Percentiles rank a stretch among this genome's conserved stretches.
These are phyloP conservation scores for Sphenostylis stenocarpa DNA, from an alignment of 306 rosid genomes.

Conservation along the genomic window DNA sequence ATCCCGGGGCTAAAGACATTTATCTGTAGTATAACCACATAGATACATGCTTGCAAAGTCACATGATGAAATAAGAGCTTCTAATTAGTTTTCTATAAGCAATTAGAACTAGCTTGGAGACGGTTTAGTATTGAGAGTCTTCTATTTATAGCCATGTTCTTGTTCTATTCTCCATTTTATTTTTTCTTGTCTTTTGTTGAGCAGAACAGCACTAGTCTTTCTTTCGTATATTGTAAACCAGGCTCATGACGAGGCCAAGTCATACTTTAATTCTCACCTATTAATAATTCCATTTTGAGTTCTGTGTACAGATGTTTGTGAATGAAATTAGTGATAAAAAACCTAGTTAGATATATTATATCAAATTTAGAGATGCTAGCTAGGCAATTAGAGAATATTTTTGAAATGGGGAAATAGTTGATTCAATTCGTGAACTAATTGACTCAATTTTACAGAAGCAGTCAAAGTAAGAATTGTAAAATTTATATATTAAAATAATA, in stretches of 20 bases:
- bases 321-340: not conserved
- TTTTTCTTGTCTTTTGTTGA: conserved; percentile 3
- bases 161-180: not conserved
- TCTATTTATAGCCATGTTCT: not conserved
- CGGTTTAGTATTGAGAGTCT: not conserved
- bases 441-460: too few species aligned
- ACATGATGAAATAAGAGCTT: not conserved
- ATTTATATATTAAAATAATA: too few species aligned
- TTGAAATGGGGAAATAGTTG: too few species aligned
- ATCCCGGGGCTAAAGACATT: conserved; percentile 57
- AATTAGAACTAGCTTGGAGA: not conserved
- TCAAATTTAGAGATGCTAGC: not conserved
- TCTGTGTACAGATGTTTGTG: not conserved
- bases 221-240: not conserved
- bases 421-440: too few species aligned
- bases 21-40: conserved; percentile 29
- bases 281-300: not conserved
- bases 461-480: too few species aligned
- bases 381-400: too few species aligned
- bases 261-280: conserved; percentile 3
- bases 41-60: not conserved
- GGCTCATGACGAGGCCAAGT: not conserved
- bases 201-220: not conserved
- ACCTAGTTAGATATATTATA: not conserved
- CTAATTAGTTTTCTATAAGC: not conserved